Percentiles rank a stretch among this genome's conserved stretches.
Conservation (phyloP, 2,329 filamentous ascomycete species). For the Talaromyces sp. region DNA sequence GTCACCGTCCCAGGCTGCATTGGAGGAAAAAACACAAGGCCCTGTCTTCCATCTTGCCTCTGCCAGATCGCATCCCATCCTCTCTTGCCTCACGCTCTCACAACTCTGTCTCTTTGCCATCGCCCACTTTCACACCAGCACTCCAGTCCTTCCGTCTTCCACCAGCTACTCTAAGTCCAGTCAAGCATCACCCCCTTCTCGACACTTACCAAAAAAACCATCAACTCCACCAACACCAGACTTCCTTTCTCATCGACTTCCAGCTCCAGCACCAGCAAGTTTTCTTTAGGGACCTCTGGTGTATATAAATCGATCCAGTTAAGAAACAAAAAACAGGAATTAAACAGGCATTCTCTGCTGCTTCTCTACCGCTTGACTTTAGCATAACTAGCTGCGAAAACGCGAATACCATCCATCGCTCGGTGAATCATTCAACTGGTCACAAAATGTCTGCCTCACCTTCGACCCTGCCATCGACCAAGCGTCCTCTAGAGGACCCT, state of each 20-base stretch:
- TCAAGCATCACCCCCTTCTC: slow-evolving; percentile 4
- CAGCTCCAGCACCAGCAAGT: slow-evolving; percentile 69
- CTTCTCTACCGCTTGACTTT: slow-evolving; percentile 37
- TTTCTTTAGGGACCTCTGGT: slow-evolving; percentile 85
- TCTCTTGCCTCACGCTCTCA: slow-evolving; percentile 9
- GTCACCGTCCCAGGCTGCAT: not conserved
- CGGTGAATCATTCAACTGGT: slow-evolving; percentile 33
- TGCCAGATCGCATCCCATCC: slow-evolving; percentile 20
- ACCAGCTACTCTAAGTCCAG: slow-evolving; percentile 1
- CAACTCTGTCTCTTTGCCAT: slow-evolving; percentile 5
- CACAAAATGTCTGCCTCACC: slow-evolving; percentile 64
- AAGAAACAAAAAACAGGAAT: slow-evolving; percentile 51
- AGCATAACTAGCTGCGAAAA: slow-evolving; percentile 31
- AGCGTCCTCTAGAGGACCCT: slow-evolving; percentile 94
- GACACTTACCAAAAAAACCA: slow-evolving; percentile 7
- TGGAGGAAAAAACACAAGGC: slow-evolving; percentile 10
- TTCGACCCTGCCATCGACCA: slow-evolving; percentile 49
- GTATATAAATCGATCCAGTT: slow-evolving; percentile 62
- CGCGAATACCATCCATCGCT: slow-evolving; percentile 10
- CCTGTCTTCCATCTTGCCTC: slow-evolving; percentile 13
- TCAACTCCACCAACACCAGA: slow-evolving; percentile 37
- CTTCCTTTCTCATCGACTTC: slow-evolving; percentile 35
- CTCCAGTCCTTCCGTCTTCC: slow-evolving; percentile 8
- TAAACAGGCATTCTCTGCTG: slow-evolving; percentile 15
- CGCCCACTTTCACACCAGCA: not conserved